Conservation (phyloP, 306 rosid species). For the Cucumis hystrix region DNA sequence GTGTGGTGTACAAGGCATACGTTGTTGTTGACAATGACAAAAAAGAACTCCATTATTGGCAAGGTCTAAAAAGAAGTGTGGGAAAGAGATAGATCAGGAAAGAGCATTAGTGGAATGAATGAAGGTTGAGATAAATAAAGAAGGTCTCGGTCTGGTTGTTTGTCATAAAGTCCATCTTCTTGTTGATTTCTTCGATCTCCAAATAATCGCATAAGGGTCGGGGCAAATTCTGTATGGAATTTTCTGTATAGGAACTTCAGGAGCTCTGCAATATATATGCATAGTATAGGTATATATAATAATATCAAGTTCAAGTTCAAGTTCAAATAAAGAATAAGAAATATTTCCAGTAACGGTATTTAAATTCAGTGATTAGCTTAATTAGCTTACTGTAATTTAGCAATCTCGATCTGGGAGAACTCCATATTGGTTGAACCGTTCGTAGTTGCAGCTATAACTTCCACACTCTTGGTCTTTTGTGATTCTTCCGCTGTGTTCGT, state of each 20-base stretch:
- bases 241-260: conserved; percentile 35
- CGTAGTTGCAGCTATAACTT: conserved; percentile 12
- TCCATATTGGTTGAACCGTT: conserved; percentile 56
- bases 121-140: not conserved
- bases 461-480: conserved; percentile 11
- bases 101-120: not conserved
- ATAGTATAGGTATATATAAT: not conserved
- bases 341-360: not conserved
- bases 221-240: conserved; percentile 80
- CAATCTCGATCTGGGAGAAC: conserved; percentile 60
- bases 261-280: conserved; percentile 34
- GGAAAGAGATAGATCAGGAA: not conserved
- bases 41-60: not conserved
- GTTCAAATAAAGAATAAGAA: not conserved
- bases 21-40: not conserved
- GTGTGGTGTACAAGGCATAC: not conserved
- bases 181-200: conserved; percentile 63
- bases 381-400: conserved; percentile 43
- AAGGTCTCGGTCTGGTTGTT: not conserved
- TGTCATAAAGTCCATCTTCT: conserved; percentile 27
- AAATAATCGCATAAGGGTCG: conserved; percentile 65
- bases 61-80: not conserved
- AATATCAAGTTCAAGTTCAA: not conserved
- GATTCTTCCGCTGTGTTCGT: conserved; percentile 9
- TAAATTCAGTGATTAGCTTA: not conserved